Conservation (phyloP, 2,329 filamentous ascomycete genomes). For the Aureobasidium sp. region DNA sequence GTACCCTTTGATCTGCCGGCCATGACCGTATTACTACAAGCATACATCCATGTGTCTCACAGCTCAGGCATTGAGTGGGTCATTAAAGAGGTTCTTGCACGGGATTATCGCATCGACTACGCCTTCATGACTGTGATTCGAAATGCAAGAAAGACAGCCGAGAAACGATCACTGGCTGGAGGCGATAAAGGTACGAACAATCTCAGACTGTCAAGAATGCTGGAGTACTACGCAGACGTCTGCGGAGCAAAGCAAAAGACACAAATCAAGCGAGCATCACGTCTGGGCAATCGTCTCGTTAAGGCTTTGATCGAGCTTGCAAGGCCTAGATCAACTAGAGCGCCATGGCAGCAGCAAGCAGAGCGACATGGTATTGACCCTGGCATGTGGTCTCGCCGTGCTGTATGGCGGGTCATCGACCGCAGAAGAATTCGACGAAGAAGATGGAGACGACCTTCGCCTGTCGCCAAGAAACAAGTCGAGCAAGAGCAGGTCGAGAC, state of each 20-base stretch:
- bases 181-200: neutral
- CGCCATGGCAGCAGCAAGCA: neutral
- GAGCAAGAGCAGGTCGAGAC: neutral
- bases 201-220: neutral
- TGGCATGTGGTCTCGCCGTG: neutral
- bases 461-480: neutral
- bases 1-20: conserved; percentile 25
- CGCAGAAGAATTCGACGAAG: neutral
- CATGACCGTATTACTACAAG: conserved; percentile 29
- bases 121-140: conserved; percentile 20
- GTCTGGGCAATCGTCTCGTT: conserved; percentile 3
- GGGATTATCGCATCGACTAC: conserved; percentile 25
- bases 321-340: neutral
- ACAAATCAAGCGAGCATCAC: neutral
- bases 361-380: neutral
- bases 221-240: neutral
- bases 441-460: neutral
- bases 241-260: neutral
- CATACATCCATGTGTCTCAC: conserved; percentile 20
- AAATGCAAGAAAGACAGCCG: neutral
- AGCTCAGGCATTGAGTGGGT: conserved; percentile 25
- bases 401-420: neutral
- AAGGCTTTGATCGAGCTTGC: neutral
- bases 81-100: conserved; percentile 23
- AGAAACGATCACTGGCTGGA: neutral